phyloP scores from a whole-genome alignment of 257 asterid genomes.

The Solanum medicagineum region DNA sequence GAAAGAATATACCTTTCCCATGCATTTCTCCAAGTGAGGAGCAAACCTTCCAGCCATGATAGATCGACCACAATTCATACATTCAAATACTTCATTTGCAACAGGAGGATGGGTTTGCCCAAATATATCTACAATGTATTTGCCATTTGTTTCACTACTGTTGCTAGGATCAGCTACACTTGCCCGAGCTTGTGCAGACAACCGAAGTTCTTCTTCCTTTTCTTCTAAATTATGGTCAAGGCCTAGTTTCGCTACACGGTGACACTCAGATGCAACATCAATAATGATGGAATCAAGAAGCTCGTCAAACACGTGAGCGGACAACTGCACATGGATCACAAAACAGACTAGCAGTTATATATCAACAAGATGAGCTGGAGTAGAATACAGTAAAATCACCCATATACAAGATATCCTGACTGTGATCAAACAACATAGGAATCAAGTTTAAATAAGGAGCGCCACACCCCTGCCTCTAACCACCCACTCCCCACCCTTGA shows the following conservation, averaged over 20 bases:
- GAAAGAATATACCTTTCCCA: slow-evolving; percentile 76
- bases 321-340: slow-evolving; percentile 35
- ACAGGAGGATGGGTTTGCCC: slow-evolving; percentile 92
- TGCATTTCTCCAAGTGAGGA: slow-evolving; percentile 97
- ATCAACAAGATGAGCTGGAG: not conserved
- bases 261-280: slow-evolving; percentile 96
- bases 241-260: slow-evolving; percentile 74
- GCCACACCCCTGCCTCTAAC: not conserved
- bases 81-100: slow-evolving; percentile 69
- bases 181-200: slow-evolving; percentile 78
- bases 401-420: not conserved
- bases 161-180: slow-evolving; percentile 66
- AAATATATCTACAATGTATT: slow-evolving; percentile 78
- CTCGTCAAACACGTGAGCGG: slow-evolving; percentile 43
- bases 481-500: not conserved
- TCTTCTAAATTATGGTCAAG: slow-evolving; percentile 76
- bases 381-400: not conserved
- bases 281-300: slow-evolving; percentile 68
- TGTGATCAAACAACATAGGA: not conserved
- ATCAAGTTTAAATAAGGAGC: not conserved
- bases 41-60: slow-evolving; percentile 88
- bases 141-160: slow-evolving; percentile 64
- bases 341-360: not conserved
- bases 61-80: slow-evolving; percentile 88
- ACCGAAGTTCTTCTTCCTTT: slow-evolving; percentile 76